These are phyloP conservation scores for Pichia occidentalis DNA, from an alignment of 805 yeast genomes.

Conservation along the genomic window DNA sequence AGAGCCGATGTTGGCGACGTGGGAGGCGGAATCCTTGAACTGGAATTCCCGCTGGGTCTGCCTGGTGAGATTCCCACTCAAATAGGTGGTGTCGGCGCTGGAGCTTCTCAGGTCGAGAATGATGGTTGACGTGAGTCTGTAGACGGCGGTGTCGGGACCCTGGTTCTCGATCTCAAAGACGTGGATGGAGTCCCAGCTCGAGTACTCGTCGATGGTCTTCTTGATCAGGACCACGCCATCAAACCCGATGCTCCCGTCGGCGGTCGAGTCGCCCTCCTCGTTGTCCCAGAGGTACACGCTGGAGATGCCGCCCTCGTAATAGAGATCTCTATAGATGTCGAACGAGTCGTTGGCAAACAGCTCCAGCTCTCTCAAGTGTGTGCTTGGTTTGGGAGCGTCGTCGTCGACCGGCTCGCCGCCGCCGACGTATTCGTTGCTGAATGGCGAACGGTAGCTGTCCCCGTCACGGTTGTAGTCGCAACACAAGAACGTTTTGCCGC, in stretches of 20 bases:
- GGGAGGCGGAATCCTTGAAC: slow-evolving; percentile 50
- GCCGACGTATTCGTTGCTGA: slow-evolving; percentile 72
- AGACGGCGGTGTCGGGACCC: slow-evolving; percentile 36
- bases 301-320: slow-evolving; percentile 91
- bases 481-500: slow-evolving; percentile 66
- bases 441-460: slow-evolving; percentile 87
- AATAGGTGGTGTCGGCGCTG: slow-evolving; percentile 31
- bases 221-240: slow-evolving; percentile 90
- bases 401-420: slow-evolving; percentile 33
- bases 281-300: slow-evolving; percentile 90
- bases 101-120: slow-evolving; percentile 57
- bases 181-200: slow-evolving; percentile 90
- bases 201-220: slow-evolving; percentile 46
- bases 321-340: slow-evolving; percentile 86
- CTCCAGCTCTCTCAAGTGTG: slow-evolving; percentile 65
- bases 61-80: slow-evolving; percentile 82
- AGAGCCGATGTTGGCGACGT: slow-evolving; percentile 79
- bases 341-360: slow-evolving; percentile 80
- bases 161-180: slow-evolving; percentile 68
- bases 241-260: slow-evolving; percentile 53
- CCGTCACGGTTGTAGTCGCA: slow-evolving; percentile 97
- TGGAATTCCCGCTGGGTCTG: slow-evolving; percentile 58
- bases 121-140: slow-evolving; percentile 81
- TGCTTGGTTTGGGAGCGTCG: slow-evolving; percentile 74
- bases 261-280: slow-evolving; percentile 44